These are phyloP conservation scores for Phytomonas serpens DNA, from an alignment of 208 protist species.

Conservation along the genomic window DNA sequence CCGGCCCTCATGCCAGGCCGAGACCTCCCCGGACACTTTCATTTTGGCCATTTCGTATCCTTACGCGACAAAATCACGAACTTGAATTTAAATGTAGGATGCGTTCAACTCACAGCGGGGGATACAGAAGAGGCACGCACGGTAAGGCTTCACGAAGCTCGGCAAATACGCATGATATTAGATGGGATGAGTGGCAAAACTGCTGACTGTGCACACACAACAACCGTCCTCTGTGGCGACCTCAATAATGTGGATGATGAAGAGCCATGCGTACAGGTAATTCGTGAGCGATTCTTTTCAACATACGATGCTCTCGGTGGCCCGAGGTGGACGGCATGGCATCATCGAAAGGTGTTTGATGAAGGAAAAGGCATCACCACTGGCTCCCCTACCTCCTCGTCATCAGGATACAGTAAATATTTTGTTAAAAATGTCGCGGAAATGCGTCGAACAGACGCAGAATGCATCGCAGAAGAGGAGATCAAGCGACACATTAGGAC, in stretches of 20 bases:
- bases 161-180: conserved; percentile 54
- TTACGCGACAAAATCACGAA: conserved; percentile 81
- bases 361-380: not conserved
- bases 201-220: conserved; percentile 54
- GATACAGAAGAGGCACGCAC: conserved; percentile 34
- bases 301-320: conserved; percentile 79
- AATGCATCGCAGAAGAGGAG: conserved; percentile 32
- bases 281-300: conserved; percentile 64
- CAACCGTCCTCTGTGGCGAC: conserved; percentile 59
- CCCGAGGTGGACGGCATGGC: conserved; percentile 75
- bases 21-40: conserved; percentile 44
- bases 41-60: conserved; percentile 65
- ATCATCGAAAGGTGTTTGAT: conserved; percentile 29
- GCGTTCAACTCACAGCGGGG: conserved; percentile 71
- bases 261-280: conserved; percentile 63
- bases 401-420: conserved; percentile 26
- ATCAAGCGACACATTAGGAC: conserved; percentile 21
- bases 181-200: conserved; percentile 50
- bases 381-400: not conserved
- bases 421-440: conserved; percentile 29
- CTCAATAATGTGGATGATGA: conserved; percentile 69
- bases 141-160: conserved; percentile 46
- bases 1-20: conserved; percentile 69
- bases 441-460: conserved; percentile 21
- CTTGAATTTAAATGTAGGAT: conserved; percentile 59